phyloP scores from a whole-genome alignment of 495 filamentous ascomycete genomes.

The Aspergillus mulundensis region DNA sequence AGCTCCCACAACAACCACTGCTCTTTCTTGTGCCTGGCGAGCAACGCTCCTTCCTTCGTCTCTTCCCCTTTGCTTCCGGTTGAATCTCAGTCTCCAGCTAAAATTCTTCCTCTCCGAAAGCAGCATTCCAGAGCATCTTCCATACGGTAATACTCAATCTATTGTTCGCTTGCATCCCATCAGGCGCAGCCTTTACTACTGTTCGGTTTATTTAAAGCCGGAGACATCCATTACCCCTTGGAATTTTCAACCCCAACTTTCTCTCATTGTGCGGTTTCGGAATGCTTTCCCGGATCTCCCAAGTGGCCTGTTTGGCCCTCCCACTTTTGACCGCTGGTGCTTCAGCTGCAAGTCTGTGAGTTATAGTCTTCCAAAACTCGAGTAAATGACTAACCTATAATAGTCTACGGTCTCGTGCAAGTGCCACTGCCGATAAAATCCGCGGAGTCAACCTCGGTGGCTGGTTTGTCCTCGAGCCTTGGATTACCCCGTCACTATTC shows the following conservation, averaged over 20 bases:
- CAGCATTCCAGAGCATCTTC: slow-evolving; percentile 6
- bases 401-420: slow-evolving; percentile 33
- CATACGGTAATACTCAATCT: background rate
- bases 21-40: background rate
- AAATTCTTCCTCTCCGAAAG: slow-evolving; percentile 11
- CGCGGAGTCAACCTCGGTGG: slow-evolving; percentile 57
- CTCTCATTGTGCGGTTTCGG: slow-evolving; percentile 21
- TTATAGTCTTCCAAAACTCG: slow-evolving; percentile 2
- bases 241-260: slow-evolving; percentile 28
- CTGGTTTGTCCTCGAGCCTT: slow-evolving; percentile 57
- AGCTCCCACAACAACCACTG: background rate
- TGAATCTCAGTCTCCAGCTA: too few relatives aligned
- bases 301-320: slow-evolving; percentile 35
- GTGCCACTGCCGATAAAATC: slow-evolving; percentile 38
- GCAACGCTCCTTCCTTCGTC: background rate
- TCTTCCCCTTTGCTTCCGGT: slow-evolving; percentile 6
- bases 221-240: slow-evolving; percentile 30
- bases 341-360: slow-evolving; percentile 35
- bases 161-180: slow-evolving; percentile 8
- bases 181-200: background rate
- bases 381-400: slow-evolving; percentile 8
- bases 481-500: slow-evolving; percentile 66
- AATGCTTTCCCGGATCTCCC: slow-evolving; percentile 35
- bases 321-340: slow-evolving; percentile 30
- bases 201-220: slow-evolving; percentile 34